These are phyloP conservation scores for Nadsonia fulvescens DNA, from an alignment of 805 yeast genomes.

Conservation along the genomic window DNA sequence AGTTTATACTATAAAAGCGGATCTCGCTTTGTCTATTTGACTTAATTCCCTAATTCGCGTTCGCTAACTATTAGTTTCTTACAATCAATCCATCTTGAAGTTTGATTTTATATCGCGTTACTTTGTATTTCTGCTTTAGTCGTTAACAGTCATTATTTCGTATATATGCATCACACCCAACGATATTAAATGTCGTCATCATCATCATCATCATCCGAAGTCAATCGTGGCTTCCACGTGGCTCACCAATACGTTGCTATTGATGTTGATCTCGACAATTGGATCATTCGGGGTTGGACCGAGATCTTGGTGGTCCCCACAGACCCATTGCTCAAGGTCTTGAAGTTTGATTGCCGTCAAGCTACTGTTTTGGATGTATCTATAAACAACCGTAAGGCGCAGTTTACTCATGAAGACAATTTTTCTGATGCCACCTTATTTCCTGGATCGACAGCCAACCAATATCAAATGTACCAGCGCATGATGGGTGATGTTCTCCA, in stretches of 20 bases:
- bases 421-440: constrained; percentile 21
- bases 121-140: too few species aligned
- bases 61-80: too few species aligned
- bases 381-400: constrained; percentile 43
- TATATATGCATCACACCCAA: too few species aligned
- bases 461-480: constrained; percentile 41
- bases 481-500: constrained; percentile 35
- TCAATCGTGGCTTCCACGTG: constrained; percentile 32
- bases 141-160: too few species aligned
- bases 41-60: too few species aligned
- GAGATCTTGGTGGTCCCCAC: constrained; percentile 69
- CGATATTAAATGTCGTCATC: too few species aligned
- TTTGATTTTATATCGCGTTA: too few species aligned
- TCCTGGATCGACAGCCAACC: constrained; percentile 20
- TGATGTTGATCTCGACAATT: constrained; percentile 58
- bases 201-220: too few species aligned
- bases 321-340: constrained; percentile 33
- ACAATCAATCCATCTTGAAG: too few species aligned
- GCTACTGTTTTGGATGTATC: constrained; percentile 35
- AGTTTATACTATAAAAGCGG: too few species aligned
- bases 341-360: constrained; percentile 69
- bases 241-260: constrained; percentile 72
- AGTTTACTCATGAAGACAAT: constrained; percentile 38
- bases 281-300: constrained; percentile 49
- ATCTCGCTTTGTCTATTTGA: too few species aligned